These are phyloP conservation scores for Lippia alba DNA, from an alignment of 305 asterid genomes.

Conservation along the genomic window DNA sequence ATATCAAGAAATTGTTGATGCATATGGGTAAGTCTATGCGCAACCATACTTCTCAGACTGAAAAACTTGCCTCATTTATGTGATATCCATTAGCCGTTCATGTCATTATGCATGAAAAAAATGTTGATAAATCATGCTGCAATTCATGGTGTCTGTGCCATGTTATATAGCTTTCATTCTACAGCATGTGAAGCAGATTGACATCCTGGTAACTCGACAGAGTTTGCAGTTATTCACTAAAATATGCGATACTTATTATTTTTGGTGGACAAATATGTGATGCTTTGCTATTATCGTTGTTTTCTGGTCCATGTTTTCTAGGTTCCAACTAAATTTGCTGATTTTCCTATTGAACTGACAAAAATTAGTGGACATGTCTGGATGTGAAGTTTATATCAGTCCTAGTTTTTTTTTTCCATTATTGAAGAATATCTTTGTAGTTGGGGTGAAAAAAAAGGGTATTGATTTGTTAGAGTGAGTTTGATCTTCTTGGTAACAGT, in stretches of 20 bases:
- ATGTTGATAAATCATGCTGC: slow-evolving; percentile 17
- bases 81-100: neutral
- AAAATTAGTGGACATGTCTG: slow-evolving; percentile 6
- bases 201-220: slow-evolving; percentile 11
- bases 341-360: slow-evolving; percentile 16
- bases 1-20: slow-evolving; percentile 96
- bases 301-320: slow-evolving; percentile 28
- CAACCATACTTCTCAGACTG: slow-evolving; percentile 22
- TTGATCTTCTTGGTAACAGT: neutral
- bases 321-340: slow-evolving; percentile 8
- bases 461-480: slow-evolving; percentile 5
- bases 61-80: slow-evolving; percentile 15
- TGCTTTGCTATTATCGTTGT: neutral
- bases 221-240: slow-evolving; percentile 13
- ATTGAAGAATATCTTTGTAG: no score
- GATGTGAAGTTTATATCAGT: neutral
- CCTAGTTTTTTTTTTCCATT: neutral
- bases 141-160: slow-evolving; percentile 24
- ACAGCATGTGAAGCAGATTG: slow-evolving; percentile 7
- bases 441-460: neutral
- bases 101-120: neutral
- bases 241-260: neutral
- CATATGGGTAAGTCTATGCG: slow-evolving; percentile 76
- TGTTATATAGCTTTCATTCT: slow-evolving; percentile 25
- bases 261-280: neutral